These are phyloP conservation scores for Aspergillus baeticus DNA, from an alignment of 495 filamentous ascomycete species.

Conservation along the genomic window DNA sequence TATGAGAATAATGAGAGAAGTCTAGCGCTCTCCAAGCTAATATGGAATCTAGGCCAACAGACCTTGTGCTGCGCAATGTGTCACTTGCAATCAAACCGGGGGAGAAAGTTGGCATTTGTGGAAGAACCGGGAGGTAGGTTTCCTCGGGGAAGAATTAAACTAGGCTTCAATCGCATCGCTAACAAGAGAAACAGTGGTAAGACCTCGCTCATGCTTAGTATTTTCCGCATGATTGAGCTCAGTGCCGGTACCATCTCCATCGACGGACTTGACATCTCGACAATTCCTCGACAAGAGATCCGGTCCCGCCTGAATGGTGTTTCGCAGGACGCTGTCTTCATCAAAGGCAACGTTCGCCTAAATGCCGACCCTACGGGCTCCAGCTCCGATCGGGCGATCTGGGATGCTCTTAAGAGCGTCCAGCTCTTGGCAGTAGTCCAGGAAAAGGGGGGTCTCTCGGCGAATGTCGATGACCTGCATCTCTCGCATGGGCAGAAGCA, in stretches of 20 bases:
- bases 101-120: conserved; percentile 57
- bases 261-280: conserved; percentile 41
- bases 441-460: conserved; percentile 42
- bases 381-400: conserved; percentile 28
- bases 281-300: conserved; percentile 28
- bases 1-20: conserved; percentile 15
- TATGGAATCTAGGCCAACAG: conserved; percentile 22
- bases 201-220: conserved; percentile 36
- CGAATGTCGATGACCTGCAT: conserved; percentile 24
- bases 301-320: conserved; percentile 36
- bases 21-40: background rate
- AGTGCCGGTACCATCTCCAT: conserved; percentile 32
- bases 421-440: conserved; percentile 37
- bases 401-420: conserved; percentile 38
- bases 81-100: conserved; percentile 51
- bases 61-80: conserved; percentile 49
- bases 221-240: conserved; percentile 44
- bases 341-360: conserved; percentile 45
- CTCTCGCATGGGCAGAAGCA: conserved; percentile 12
- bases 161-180: background rate
- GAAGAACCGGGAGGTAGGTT: conserved; percentile 41
- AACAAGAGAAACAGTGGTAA: conserved; percentile 33
- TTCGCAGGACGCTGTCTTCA: conserved; percentile 53
- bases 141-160: background rate
- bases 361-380: conserved; percentile 44